These are phyloP conservation scores for Bipolaris gigantea DNA, from an alignment of 2,329 filamentous ascomycete genomes.

Conservation along the genomic window DNA sequence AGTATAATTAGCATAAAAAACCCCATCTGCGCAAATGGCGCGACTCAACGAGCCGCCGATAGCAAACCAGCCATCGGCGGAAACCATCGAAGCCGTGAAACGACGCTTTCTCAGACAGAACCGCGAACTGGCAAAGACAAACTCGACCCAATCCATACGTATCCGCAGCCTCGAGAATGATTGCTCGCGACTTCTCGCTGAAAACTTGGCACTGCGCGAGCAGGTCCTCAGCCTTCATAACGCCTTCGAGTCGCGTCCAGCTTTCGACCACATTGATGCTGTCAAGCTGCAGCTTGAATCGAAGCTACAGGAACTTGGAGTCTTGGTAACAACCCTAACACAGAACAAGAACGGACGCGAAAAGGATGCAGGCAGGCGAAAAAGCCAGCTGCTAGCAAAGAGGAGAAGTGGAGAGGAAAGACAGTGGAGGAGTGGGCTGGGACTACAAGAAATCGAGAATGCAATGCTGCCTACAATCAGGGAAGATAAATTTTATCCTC, in stretches of 20 bases:
- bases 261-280: constrained; percentile 67
- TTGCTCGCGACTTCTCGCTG: constrained; percentile 71
- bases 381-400: constrained; percentile 56
- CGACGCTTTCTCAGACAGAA: constrained; percentile 81
- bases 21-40: constrained; percentile 65
- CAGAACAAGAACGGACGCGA: constrained; percentile 33
- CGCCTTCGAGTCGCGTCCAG: constrained; percentile 64
- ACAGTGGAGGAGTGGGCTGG: constrained; percentile 57
- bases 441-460: constrained; percentile 50
- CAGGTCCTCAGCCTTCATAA: constrained; percentile 71
- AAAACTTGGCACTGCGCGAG: constrained; percentile 73
- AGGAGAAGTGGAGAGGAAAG: constrained; percentile 56
- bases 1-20: constrained; percentile 39
- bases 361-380: constrained; percentile 24
- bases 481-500: constrained; percentile 69
- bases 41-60: constrained; percentile 73
- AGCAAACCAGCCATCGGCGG: constrained; percentile 54
- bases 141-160: constrained; percentile 74
- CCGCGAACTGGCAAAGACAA: constrained; percentile 75
- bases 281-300: constrained; percentile 71
- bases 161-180: constrained; percentile 78
- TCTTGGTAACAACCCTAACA: constrained; percentile 67
- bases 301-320: constrained; percentile 71
- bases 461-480: constrained; percentile 66
- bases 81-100: constrained; percentile 69